Percentiles rank a stretch among this genome's conserved stretches.
phyloP scores from a whole-genome alignment of 805 yeast genomes.

The Myxozyma neotropica region DNA sequence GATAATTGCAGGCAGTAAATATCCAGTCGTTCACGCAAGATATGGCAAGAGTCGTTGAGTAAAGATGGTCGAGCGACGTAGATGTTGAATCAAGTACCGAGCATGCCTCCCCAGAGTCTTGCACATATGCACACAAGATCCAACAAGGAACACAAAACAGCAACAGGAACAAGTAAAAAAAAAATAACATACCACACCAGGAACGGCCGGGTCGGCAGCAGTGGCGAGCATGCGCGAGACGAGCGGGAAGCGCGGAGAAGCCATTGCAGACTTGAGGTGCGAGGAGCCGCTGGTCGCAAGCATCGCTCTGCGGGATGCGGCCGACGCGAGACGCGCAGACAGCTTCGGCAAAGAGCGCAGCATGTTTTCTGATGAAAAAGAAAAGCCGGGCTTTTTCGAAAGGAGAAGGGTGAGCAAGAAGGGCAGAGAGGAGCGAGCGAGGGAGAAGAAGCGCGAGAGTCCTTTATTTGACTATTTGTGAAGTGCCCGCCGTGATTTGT shows the following conservation, averaged over 20 bases:
- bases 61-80: not conserved
- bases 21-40: not conserved
- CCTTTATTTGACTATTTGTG: conserved; percentile 2
- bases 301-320: conserved; percentile 24
- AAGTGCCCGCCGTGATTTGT: conserved; percentile 1
- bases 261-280: conserved; percentile 2
- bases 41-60: not conserved
- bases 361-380: conserved; percentile 7
- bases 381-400: conserved; percentile 1
- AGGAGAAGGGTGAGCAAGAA: not conserved
- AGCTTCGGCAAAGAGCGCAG: conserved; percentile 32
- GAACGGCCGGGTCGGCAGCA: conserved; percentile 21
- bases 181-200: conserved; percentile 25
- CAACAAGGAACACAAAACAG: not conserved
- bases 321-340: conserved; percentile 26
- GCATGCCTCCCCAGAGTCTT: not conserved
- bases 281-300: conserved; percentile 2
- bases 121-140: not conserved
- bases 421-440: not conserved
- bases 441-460: conserved; percentile 2
- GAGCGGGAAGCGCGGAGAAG: conserved; percentile 18
- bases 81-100: not conserved
- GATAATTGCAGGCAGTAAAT: not conserved
- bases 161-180: not conserved
- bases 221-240: conserved; percentile 28